Evolutionary conservation across 768 basidiomycete genomes (phyloP).

Genomic region (Kwoniella sp.): DNA sequence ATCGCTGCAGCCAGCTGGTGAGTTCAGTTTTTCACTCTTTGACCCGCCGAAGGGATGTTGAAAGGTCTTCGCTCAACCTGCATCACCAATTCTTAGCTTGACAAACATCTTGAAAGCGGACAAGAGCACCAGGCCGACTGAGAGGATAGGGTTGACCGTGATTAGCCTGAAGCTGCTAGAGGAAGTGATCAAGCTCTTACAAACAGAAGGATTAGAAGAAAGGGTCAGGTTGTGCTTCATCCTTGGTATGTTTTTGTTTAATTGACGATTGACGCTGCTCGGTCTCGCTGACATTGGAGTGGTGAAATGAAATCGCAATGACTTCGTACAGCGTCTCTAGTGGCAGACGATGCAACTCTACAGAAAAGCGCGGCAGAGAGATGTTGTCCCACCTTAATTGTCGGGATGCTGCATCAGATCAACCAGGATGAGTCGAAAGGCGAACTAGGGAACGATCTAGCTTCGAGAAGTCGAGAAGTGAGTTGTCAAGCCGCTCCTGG

Average conservation of each 20-base stretch:
- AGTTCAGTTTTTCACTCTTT: constrained; percentile 15
- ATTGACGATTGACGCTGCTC: too few species aligned
- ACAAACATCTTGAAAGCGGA: constrained; percentile 44
- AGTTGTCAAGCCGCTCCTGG: too few species aligned
- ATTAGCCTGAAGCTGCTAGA: constrained; percentile 40
- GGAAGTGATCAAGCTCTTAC: constrained; percentile 32
- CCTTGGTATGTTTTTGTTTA: constrained; percentile 69
- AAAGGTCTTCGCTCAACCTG: background rate
- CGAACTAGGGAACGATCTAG: constrained; percentile 34
- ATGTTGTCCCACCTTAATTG: constrained; percentile 65
- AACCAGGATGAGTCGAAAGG: constrained; percentile 41
- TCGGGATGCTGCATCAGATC: constrained; percentile 49
- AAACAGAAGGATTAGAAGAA: constrained; percentile 46
- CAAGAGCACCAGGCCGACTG: constrained; percentile 18
- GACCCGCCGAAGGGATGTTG: background rate
- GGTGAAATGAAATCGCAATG: background rate
- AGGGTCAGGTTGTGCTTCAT: constrained; percentile 74
- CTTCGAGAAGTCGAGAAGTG: constrained; percentile 37
- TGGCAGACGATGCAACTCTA: constrained; percentile 69
- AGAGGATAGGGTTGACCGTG: constrained; percentile 22
- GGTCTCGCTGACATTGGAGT: too few species aligned
- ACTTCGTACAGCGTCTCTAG: constrained; percentile 62
- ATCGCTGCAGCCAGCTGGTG: constrained; percentile 49
- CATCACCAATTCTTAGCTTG: constrained; percentile 33
- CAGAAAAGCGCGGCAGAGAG: constrained; percentile 72